phyloP scores from a whole-genome alignment of 225 moss, liverwort and hornwort species.

The Bryum argenteum region DNA sequence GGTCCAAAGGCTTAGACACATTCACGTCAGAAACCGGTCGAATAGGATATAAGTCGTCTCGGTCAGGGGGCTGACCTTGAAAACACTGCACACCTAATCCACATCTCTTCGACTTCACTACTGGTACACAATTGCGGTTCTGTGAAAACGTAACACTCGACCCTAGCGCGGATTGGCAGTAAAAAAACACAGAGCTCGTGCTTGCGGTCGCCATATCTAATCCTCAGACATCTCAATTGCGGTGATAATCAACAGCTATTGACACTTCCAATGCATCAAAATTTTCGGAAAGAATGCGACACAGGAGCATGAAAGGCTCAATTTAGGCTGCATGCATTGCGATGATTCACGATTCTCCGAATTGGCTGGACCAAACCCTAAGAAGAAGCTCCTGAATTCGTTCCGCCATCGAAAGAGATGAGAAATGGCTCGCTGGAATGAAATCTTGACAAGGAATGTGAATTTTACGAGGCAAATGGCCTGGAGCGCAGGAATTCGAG shows the following conservation, averaged over 20 bases:
- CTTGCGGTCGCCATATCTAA: conserved; percentile 46
- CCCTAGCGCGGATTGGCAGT: conserved; percentile 36
- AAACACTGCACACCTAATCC: conserved; percentile 48
- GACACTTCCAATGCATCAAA: neutral
- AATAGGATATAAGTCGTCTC: conserved; percentile 40
- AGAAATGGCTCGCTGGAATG: neutral
- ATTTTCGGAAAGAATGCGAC: conserved; percentile 4
- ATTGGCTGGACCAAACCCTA: conserved; percentile 38
- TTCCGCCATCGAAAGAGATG: conserved; percentile 14
- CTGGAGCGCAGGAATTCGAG: neutral
- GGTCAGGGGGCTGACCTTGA: conserved; percentile 34
- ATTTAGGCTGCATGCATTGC: neutral
- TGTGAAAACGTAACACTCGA: conserved; percentile 12
- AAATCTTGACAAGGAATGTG: neutral
- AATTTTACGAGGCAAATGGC: neutral
- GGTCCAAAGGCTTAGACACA: conserved; percentile 45
- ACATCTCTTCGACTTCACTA: conserved; percentile 26
- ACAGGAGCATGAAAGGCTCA: neutral
- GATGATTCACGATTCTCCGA: conserved; percentile 27
- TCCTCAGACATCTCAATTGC: conserved; percentile 21
- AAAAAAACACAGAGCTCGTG: conserved; percentile 38
- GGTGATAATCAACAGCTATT: too few species aligned
- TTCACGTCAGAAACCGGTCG: conserved; percentile 42
- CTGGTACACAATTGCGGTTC: conserved; percentile 27
- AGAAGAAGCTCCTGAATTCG: neutral